phyloP scores from a whole-genome alignment of 2,329 filamentous ascomycete species.

The Fusarium sp. region DNA sequence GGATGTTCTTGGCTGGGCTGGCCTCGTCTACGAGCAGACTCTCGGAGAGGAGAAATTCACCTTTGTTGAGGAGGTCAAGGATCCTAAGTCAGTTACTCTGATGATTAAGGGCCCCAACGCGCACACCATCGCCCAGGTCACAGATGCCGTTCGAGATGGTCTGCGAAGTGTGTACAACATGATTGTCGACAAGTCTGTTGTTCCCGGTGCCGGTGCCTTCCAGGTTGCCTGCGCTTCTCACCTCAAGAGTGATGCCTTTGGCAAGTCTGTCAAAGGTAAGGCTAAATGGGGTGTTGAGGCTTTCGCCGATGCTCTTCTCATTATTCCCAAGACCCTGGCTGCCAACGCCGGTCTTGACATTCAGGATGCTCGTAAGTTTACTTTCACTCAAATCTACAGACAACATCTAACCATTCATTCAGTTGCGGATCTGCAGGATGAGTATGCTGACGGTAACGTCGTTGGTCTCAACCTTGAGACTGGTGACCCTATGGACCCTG shows the following conservation, averaged over 20 bases:
- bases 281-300: slow-evolving; percentile 95
- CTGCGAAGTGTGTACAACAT: slow-evolving; percentile 98
- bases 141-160: slow-evolving; percentile 95
- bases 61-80: slow-evolving; percentile 98
- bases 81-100: slow-evolving; percentile 96
- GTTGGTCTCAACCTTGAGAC: slow-evolving; percentile 90
- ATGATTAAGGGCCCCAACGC: slow-evolving; percentile 98
- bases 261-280: slow-evolving; percentile 95
- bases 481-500: slow-evolving; percentile 95
- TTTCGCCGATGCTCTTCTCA: slow-evolving; percentile 92
- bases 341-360: slow-evolving; percentile 97
- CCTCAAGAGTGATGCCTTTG: slow-evolving; percentile 88
- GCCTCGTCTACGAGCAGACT: slow-evolving; percentile 96
- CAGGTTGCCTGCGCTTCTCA: slow-evolving; percentile 93
- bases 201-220: slow-evolving; percentile 95
- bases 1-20: slow-evolving; percentile 94
- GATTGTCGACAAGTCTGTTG: slow-evolving; percentile 97
- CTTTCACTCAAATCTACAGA: not conserved
- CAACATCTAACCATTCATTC: slow-evolving; percentile 35
- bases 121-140: slow-evolving; percentile 97
- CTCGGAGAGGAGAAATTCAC: slow-evolving; percentile 99
- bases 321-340: slow-evolving; percentile 97
- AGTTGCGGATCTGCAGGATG: slow-evolving; percentile 92
- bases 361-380: slow-evolving; percentile 87
- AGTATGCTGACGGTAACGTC: slow-evolving; percentile 84